Base-by-base conservation (phyloP, 1,139 yeast genomes). In the Saccharomyces pastorianus region DNA sequence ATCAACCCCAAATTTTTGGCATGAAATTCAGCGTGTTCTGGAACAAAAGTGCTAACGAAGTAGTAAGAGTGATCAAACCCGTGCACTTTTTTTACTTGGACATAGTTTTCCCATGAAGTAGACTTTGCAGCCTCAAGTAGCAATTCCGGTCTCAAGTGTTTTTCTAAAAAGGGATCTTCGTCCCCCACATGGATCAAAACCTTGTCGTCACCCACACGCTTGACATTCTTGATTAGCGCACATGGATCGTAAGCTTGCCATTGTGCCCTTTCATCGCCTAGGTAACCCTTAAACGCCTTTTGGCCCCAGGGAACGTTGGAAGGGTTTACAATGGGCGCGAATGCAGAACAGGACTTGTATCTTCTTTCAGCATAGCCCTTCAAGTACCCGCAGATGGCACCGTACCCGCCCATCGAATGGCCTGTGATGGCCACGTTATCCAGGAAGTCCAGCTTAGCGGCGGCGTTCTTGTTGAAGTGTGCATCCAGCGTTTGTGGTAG, bases 401-500 rank as follows among this genome's bases (percentile, higher is more conserved):
- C 99, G 69, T 80, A 89, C 0, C 99, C 99, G 51, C 99, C 99
- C 98, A 93, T 93, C 2, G 99, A 93, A 70, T 93, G 98, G 48
- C 98, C 98, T 9, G 95, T 84, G 59, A 93, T 83, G 28, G 93
- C 80, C 53, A 84, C 77, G 51, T 80, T 84, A 32, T 71, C 67
- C 54, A 81, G 75, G 55, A 69, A 69, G 53, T 68, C 72, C 20
- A 69, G 31, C 23, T 55, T 58, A 4, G 51, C 25, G 23, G 48
- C 48, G 4, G 44, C 55, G 67, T 88, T 85, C 59, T 88, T 74
- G 41, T 73, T 70, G 3, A 76, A 63, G 63, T 77, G 86, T 48
- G 79, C 73, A 38, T 59, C 55, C 50, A 67, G 58, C 4, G 53
- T 58, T 2, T 47, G 29, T 38, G 85, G 88, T 58, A 93, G 76